Evolutionary conservation across 441 rosid species (phyloP).

Genomic region (Syzygium syzygioides): DNA sequence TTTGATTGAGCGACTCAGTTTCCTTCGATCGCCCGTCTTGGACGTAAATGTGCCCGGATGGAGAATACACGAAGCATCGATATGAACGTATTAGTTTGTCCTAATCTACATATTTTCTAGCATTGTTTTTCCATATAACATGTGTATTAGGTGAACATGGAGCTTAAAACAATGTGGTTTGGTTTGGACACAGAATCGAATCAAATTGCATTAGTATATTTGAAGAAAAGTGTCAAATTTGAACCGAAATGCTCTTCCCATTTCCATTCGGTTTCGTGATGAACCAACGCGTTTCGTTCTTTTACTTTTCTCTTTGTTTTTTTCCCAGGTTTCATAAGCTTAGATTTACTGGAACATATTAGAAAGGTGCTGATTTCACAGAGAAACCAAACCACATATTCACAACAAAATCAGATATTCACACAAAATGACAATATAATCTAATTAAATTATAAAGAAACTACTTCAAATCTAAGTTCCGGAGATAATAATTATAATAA

Average conservation of each 20-base stretch:
- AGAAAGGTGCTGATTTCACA: neutral
- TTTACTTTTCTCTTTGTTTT: neutral
- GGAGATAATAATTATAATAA: neutral
- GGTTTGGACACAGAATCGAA: neutral
- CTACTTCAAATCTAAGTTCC: neutral
- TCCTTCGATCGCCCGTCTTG: neutral
- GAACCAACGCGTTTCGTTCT: neutral
- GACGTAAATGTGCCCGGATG: neutral
- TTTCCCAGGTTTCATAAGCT: neutral
- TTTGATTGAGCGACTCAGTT: neutral
- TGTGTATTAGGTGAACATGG: too few species aligned
- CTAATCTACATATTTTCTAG: neutral
- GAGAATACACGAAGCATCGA: neutral
- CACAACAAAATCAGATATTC: neutral
- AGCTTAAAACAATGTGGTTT: neutral
- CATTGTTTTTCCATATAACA: neutral
- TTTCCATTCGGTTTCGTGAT: neutral
- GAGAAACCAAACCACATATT: neutral
- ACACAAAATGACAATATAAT: neutral
- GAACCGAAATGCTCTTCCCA: neutral
- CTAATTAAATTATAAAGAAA: neutral
- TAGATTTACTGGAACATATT: neutral
- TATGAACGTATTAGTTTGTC: neutral
- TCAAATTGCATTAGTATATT: neutral
- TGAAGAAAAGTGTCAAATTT: neutral